A percentile compares a stretch with the other conserved stretches of the same genome.
Evolutionary conservation across 768 basidiomycete species (phyloP).

Genomic region (Kwoniella pini): DNA sequence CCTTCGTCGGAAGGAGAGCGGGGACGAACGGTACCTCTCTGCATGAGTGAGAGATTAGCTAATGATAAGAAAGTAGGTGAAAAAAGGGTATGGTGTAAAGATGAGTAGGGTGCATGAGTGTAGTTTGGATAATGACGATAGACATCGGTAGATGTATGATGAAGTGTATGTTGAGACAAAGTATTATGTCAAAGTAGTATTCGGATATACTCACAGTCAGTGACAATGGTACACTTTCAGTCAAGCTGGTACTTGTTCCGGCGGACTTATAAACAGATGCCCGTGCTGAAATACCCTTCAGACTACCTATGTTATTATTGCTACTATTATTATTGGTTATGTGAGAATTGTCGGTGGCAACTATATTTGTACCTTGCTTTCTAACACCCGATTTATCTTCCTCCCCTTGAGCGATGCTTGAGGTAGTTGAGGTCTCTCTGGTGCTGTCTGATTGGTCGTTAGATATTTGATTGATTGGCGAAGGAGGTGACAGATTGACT

Average conservation of each 20-base stretch:
- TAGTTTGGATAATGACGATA: too few species aligned
- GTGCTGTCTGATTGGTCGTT: conserved; percentile 1
- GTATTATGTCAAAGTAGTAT: too few species aligned
- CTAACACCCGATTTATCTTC: background rate
- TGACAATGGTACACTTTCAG: background rate
- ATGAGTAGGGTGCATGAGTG: background rate
- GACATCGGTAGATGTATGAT: too few species aligned
- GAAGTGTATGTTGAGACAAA: too few species aligned
- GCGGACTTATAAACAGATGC: background rate
- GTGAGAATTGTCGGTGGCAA: conserved; percentile 9
- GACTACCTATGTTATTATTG: background rate
- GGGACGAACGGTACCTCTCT: conserved; percentile 33
- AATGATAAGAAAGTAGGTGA: too few species aligned
- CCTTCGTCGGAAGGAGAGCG: conserved; percentile 27
- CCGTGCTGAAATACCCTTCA: background rate
- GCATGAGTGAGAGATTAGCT: conserved; percentile 21
- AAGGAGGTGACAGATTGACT: conserved; percentile 16
- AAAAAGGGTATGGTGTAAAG: conserved; percentile 1
- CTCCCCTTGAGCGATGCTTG: background rate
- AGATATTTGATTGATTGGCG: background rate
- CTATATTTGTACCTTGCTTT: background rate
- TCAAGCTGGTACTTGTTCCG: background rate
- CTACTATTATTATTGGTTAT: background rate
- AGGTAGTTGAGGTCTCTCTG: background rate
- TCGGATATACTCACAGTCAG: conserved; percentile 12